phyloP scores from a whole-genome alignment of 768 basidiomycete genomes.

The Auricularia sp. region DNA sequence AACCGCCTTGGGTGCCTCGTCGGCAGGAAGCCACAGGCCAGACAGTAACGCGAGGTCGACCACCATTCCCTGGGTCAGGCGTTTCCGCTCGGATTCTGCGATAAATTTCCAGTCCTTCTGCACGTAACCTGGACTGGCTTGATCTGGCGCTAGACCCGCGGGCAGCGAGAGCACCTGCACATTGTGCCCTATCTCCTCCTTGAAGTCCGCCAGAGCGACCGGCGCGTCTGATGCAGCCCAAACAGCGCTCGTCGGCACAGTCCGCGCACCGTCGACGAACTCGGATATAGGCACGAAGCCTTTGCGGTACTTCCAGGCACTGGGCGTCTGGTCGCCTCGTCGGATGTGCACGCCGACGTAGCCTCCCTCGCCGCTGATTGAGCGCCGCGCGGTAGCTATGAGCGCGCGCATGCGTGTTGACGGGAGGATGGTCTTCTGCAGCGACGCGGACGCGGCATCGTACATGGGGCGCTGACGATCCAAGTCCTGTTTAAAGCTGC shows the following conservation, averaged over 20 bases:
- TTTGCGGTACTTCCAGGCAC: constrained; percentile 31
- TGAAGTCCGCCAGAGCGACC: constrained; percentile 31
- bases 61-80: constrained; percentile 52
- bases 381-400: constrained; percentile 39
- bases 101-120: constrained; percentile 41
- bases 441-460: constrained; percentile 34
- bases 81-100: constrained; percentile 29
- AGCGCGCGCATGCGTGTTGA: constrained; percentile 34
- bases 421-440: constrained; percentile 43
- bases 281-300: constrained; percentile 39
- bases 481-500: neutral
- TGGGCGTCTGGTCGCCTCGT: constrained; percentile 44
- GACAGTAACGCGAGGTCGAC: constrained; percentile 59
- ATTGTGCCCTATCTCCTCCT: constrained; percentile 24
- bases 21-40: constrained; percentile 43
- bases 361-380: constrained; percentile 23
- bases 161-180: constrained; percentile 37
- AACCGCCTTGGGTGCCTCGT: constrained; percentile 39
- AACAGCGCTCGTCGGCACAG: constrained; percentile 23
- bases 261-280: constrained; percentile 33
- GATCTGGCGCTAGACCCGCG: constrained; percentile 39
- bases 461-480: constrained; percentile 50
- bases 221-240: constrained; percentile 59
- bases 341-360: constrained; percentile 57
- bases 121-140: constrained; percentile 33